Percentiles rank a stretch among this genome's conserved stretches.
Evolutionary conservation across 805 yeast species (phyloP).

Genomic region (Kazachstania taianensis): DNA sequence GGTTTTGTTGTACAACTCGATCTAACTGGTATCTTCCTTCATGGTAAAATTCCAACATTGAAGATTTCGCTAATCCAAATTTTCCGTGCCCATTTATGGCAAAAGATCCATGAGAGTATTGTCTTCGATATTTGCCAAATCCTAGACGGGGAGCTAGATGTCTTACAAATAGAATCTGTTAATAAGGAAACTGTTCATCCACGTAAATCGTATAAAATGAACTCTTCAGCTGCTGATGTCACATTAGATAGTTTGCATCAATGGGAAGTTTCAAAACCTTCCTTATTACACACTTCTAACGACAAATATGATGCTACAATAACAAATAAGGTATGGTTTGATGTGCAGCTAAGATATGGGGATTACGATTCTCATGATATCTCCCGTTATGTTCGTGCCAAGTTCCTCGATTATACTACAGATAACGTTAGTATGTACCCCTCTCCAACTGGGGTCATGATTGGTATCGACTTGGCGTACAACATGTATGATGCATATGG

Average conservation of each 20-base stretch:
- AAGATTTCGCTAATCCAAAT: constrained; percentile 93
- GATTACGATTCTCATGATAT: constrained; percentile 97
- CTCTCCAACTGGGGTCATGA: constrained; percentile 82
- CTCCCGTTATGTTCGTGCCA: constrained; percentile 85
- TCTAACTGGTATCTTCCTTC: constrained; percentile 90
- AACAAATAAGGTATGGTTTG: constrained; percentile 80
- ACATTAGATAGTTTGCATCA: constrained; percentile 61
- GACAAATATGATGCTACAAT: constrained; percentile 51
- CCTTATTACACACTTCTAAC: constrained; percentile 60
- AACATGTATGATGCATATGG: constrained; percentile 96
- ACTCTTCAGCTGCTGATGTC: constrained; percentile 88
- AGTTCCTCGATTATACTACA: constrained; percentile 84
- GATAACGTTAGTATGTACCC: constrained; percentile 84
- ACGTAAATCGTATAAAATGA: constrained; percentile 93
- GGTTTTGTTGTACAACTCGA: constrained; percentile 95
- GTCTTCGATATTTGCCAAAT: constrained; percentile 92
- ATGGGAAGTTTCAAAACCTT: constrained; percentile 81
- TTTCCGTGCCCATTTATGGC: constrained; percentile 98
- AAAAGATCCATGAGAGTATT: constrained; percentile 91
- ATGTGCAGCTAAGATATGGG: constrained; percentile 89
- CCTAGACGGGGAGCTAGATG: constrained; percentile 76
- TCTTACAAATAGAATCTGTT: constrained; percentile 72
- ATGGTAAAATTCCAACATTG: constrained; percentile 95
- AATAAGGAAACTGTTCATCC: constrained; percentile 93
- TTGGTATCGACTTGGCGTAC: constrained; percentile 88